Evolutionary conservation across 2,329 filamentous ascomycete genomes (phyloP), one percentile per base, ranked within the genome.

Genomic region (Juglanconis oblonga): DNA sequence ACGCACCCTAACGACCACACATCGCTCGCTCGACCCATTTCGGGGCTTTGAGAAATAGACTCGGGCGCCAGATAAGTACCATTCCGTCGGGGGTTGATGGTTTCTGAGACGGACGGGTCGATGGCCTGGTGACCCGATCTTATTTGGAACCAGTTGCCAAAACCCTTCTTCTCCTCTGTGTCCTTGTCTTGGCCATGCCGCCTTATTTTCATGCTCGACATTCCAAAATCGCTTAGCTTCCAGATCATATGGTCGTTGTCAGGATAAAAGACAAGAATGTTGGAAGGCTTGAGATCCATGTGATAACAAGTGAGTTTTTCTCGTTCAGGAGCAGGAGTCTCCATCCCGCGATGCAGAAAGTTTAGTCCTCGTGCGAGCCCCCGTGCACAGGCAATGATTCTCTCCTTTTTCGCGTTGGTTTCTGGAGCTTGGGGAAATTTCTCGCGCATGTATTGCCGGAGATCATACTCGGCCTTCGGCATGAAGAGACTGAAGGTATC

Each of bases 161-260:
- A 68, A 51, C 72, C 68, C n/a, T 64, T 66, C n/a, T 64, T 66
- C 1, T 65, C 64, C 31, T 69, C 64, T 13, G 45, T 55, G n/a
- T 52, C 38, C 13, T 38, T 7, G 7, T 32, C 49, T n/a, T 64
- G 56, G n/a, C 53, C 54, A 29, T 57, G 55, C 38, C 63, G 65
- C 50, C 66, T 57, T 5, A 68, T 55, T 49, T 73, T 76, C 17
- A 77, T 70, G 6, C 72, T 67, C 1, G 76, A 72, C 66, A 77
- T 73, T 8, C 75, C 75, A 60, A 78, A 78, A 55, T 76, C 75
- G 24, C 74, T 75, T 10, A 77, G 66, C 61, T 76, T 77, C 75
- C 75, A 78, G n/a, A 71, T 64, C 35, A 38, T 38, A 5, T 65
- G 29, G 44, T 59, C 63, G 6, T 52, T 61, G 14, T 47, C 57